Conservation (phyloP, 441 rosid species). For the Arabidopsis hybrid region DNA sequence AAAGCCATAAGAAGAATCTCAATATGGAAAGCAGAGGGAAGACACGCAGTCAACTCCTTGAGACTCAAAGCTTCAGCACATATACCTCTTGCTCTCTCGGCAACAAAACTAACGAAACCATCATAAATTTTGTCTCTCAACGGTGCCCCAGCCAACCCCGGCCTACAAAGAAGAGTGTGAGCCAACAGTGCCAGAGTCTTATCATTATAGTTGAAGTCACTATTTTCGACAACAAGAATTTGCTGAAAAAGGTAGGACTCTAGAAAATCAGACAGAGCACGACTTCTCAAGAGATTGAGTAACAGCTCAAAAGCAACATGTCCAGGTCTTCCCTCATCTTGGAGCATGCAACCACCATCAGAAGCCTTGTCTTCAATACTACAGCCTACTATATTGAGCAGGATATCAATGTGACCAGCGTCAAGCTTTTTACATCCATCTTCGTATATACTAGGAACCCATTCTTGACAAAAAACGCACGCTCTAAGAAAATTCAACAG, state of each 20-base stretch:
- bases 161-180: conserved; percentile 71
- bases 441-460: conserved; percentile 74
- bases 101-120: conserved; percentile 69
- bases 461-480: conserved; percentile 75
- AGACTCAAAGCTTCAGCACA: conserved; percentile 60
- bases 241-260: conserved; percentile 82
- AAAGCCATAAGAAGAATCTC: conserved; percentile 98
- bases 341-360: conserved; percentile 58
- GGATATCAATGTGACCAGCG: conserved; percentile 76
- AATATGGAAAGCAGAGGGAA: conserved; percentile 91
- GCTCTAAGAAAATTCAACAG: conserved; percentile 81
- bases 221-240: conserved; percentile 84
- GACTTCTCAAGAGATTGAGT: conserved; percentile 71
- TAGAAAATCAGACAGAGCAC: conserved; percentile 70
- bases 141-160: conserved; percentile 73
- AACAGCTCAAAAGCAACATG: conserved; percentile 83
- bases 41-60: conserved; percentile 74
- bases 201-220: conserved; percentile 70
- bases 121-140: conserved; percentile 73
- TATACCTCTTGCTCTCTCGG: conserved; percentile 63
- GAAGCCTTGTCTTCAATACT: conserved; percentile 64
- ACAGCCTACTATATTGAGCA: conserved; percentile 77
- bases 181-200: conserved; percentile 86
- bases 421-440: conserved; percentile 78
- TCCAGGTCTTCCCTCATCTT: conserved; percentile 74